Percentiles rank a stretch among this genome's conserved stretches.
Conservation (phyloP, 2,329 filamentous ascomycete genomes). For the Dryadomyces quercus-mongolicae region DNA sequence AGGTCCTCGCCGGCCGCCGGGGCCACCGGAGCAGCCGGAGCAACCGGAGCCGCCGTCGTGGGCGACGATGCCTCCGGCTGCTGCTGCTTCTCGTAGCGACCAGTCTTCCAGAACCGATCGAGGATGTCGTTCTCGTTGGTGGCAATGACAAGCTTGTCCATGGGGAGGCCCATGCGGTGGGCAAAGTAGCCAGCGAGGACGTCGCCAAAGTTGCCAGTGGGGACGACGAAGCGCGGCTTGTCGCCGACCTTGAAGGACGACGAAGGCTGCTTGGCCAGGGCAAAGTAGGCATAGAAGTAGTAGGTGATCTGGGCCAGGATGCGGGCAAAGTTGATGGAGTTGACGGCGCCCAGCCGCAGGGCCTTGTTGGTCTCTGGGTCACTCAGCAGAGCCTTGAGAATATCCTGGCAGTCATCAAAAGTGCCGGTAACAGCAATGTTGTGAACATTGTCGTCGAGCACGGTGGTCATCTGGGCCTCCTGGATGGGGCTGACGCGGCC, state of each 20-base stretch:
- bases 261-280: slow-evolving; percentile 48
- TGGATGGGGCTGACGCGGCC: slow-evolving; percentile 86
- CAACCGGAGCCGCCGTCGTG: slow-evolving; percentile 45
- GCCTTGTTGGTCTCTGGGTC: slow-evolving; percentile 73
- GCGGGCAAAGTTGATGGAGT: slow-evolving; percentile 92
- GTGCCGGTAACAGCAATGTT: slow-evolving; percentile 82
- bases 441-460: slow-evolving; percentile 82
- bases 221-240: slow-evolving; percentile 74
- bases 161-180: slow-evolving; percentile 43
- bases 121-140: slow-evolving; percentile 98
- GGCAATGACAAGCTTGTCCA: slow-evolving; percentile 73
- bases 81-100: slow-evolving; percentile 68
- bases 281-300: slow-evolving; percentile 93
- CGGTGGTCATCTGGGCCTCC: slow-evolving; percentile 94
- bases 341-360: slow-evolving; percentile 81
- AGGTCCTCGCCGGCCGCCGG: slow-evolving; percentile 47
- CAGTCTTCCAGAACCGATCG: slow-evolving; percentile 85
- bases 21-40: slow-evolving; percentile 35
- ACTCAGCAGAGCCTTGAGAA: slow-evolving; percentile 84
- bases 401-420: slow-evolving; percentile 96
- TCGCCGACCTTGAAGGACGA: slow-evolving; percentile 50
- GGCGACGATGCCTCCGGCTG: neutral
- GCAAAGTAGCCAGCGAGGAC: slow-evolving; percentile 92
- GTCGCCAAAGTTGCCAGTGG: slow-evolving; percentile 90
- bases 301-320: slow-evolving; percentile 96